phyloP scores from a whole-genome alignment of 805 yeast species.

The Zygotorulaspora sp. region DNA sequence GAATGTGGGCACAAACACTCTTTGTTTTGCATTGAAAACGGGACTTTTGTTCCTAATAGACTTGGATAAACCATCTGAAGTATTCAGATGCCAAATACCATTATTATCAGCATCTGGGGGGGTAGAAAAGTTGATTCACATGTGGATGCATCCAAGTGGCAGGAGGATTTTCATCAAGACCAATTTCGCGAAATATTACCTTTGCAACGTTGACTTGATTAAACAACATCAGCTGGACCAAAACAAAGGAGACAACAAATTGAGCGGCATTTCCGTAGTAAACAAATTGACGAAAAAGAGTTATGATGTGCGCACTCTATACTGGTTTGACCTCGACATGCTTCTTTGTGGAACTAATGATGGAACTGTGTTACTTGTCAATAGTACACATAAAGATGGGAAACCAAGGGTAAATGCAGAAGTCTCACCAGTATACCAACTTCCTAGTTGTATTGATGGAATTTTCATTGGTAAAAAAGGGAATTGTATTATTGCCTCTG shows the following conservation, averaged over 20 bases:
- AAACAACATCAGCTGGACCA: constrained; percentile 5
- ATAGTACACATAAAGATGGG: constrained; percentile 9
- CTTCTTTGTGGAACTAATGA: constrained; percentile 25
- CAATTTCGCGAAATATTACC: constrained; percentile 30
- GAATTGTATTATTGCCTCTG: constrained; percentile 22
- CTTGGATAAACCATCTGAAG: constrained; percentile 58
- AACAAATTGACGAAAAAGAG: constrained; percentile 23
- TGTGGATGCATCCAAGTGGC: constrained; percentile 28
- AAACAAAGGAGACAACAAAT: not conserved
- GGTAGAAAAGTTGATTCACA: constrained; percentile 21
- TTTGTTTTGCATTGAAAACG: constrained; percentile 49
- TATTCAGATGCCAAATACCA: constrained; percentile 41
- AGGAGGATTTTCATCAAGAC: constrained; percentile 27
- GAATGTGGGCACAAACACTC: constrained; percentile 50
- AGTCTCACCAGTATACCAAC: constrained; percentile 12
- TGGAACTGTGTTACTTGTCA: constrained; percentile 23
- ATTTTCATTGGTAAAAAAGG: constrained; percentile 14
- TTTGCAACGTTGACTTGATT: constrained; percentile 17
- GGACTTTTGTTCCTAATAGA: constrained; percentile 62
- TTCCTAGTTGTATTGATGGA: constrained; percentile 26
- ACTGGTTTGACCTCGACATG: constrained; percentile 19
- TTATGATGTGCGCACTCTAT: constrained; percentile 22
- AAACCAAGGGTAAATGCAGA: constrained; percentile 9
- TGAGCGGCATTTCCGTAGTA: constrained; percentile 10
- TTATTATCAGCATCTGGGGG: constrained; percentile 14